These are phyloP conservation scores for Parathielavia appendiculata DNA, from an alignment of 495 filamentous ascomycete genomes.

Conservation along the genomic window DNA sequence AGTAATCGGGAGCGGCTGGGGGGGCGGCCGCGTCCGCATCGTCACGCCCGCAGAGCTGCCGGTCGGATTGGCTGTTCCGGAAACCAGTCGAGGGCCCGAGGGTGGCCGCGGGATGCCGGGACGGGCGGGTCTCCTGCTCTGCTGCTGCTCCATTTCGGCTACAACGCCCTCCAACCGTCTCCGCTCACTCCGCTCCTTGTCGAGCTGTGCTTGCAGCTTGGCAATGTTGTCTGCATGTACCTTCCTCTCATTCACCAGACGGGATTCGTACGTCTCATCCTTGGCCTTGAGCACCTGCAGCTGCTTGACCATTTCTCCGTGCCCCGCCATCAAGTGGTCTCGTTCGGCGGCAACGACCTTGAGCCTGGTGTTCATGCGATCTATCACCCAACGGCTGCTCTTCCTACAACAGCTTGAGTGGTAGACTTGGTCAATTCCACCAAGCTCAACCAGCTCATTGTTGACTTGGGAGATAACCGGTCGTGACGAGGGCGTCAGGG, in stretches of 20 bases:
- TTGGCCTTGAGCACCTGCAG: constrained; percentile 31
- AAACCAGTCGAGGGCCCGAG: constrained; percentile 8
- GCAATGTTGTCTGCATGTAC: constrained; percentile 21
- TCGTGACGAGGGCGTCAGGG: constrained; percentile 21
- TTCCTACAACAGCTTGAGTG: constrained; percentile 38
- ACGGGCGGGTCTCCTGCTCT: constrained; percentile 8
- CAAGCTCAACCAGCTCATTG: constrained; percentile 33
- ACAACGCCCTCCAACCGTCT: constrained; percentile 18
- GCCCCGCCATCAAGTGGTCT: constrained; percentile 25
- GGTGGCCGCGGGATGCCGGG: constrained; percentile 13
- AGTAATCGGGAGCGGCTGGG: constrained; percentile 13
- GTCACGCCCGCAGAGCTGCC: constrained; percentile 9
- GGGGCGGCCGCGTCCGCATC: constrained; percentile 18
- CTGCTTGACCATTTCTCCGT: constrained; percentile 24
- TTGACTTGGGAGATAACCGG: constrained; percentile 33
- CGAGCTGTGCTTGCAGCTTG: constrained; percentile 25
- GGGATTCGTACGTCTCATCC: constrained; percentile 33
- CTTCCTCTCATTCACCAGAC: constrained; percentile 28
- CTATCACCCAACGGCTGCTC: constrained; percentile 30
- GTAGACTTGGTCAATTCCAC: constrained; percentile 42
- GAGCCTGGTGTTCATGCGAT: constrained; percentile 26
- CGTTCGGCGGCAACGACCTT: constrained; percentile 26
- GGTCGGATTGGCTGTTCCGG: not conserved
- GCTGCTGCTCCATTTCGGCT: constrained; percentile 21
- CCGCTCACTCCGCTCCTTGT: constrained; percentile 25